phyloP scores from a whole-genome alignment of 371 early-diverging fungal genomes.

The Choanephora cucurbitarum region DNA sequence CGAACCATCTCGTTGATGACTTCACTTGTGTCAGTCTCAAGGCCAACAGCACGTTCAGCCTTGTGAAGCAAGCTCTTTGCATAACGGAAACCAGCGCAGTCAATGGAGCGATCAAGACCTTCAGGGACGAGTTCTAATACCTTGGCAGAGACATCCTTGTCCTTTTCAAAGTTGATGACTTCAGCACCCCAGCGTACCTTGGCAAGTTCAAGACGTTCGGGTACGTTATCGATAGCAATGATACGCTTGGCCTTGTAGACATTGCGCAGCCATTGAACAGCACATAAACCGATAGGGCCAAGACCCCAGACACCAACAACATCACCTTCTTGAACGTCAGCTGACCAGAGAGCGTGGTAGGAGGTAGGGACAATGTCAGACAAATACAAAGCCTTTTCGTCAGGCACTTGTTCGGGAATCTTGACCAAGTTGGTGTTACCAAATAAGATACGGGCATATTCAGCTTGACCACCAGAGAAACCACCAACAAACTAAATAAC shows the following conservation, averaged over 20 bases:
- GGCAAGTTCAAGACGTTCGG: constrained; percentile 51
- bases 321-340: constrained; percentile 48
- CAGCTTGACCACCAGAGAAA: constrained; percentile 53
- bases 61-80: constrained; percentile 15
- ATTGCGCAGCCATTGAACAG: constrained; percentile 50
- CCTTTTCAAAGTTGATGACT: constrained; percentile 45
- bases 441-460: constrained; percentile 59
- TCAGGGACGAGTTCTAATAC: constrained; percentile 42
- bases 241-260: constrained; percentile 53
- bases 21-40: constrained; percentile 65
- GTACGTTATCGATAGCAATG: constrained; percentile 57
- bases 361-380: constrained; percentile 65
- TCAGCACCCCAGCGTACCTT: constrained; percentile 45
- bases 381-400: constrained; percentile 59
- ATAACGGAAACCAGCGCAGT: constrained; percentile 41
- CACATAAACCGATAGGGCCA: constrained; percentile 63
- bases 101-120: constrained; percentile 58
- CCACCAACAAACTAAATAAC: constrained; percentile 31
- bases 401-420: constrained; percentile 48
- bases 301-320: constrained; percentile 60
- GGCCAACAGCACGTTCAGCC: constrained; percentile 39
- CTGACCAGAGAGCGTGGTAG: constrained; percentile 54
- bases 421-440: constrained; percentile 62
- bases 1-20: constrained; percentile 56
- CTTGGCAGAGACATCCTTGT: constrained; percentile 41